Conservation (phyloP, 78 protist genomes). For the Isochrysis galbana region DNA sequence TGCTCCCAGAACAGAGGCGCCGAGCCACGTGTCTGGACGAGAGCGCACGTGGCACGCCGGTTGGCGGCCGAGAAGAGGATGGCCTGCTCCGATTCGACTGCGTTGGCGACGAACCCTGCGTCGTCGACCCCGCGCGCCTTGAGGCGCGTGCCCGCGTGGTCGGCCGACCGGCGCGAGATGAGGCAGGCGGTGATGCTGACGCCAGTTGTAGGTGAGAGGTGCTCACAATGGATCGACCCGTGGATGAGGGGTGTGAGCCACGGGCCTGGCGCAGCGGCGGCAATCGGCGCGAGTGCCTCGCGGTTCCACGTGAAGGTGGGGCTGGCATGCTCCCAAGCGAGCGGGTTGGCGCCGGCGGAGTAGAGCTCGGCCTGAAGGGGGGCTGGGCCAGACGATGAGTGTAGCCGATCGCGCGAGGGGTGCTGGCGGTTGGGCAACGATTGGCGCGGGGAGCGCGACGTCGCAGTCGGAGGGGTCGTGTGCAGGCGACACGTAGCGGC, state of each 20-base stretch:
- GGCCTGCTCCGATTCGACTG: neutral
- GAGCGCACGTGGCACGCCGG: neutral
- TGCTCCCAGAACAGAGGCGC: slow-evolving; percentile 21
- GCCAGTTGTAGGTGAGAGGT: neutral
- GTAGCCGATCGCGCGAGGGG: too few relatives aligned
- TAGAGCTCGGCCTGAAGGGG: too few relatives aligned
- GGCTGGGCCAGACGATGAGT: too few relatives aligned
- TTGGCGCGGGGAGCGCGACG: too few relatives aligned
- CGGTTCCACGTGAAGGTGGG: neutral
- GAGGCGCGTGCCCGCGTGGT: slow-evolving; percentile 20
- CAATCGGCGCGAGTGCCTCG: neutral
- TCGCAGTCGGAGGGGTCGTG: too few relatives aligned
- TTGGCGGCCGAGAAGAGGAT: neutral
- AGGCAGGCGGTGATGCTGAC: neutral
- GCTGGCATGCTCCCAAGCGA: too few relatives aligned
- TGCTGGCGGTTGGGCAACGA: too few relatives aligned
- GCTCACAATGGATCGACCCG: neutral
- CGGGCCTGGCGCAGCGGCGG: neutral
- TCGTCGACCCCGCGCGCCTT: neutral
- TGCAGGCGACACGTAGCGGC: too few relatives aligned
- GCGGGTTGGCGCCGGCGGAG: neutral
- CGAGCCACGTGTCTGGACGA: slow-evolving; percentile 14
- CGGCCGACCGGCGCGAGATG: neutral
- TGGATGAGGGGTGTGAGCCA: slow-evolving; percentile 1
- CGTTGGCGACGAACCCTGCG: neutral